Evolutionary conservation across 352 stramenopile species (phyloP).

Genomic region (Globisporangium viniferum): DNA sequence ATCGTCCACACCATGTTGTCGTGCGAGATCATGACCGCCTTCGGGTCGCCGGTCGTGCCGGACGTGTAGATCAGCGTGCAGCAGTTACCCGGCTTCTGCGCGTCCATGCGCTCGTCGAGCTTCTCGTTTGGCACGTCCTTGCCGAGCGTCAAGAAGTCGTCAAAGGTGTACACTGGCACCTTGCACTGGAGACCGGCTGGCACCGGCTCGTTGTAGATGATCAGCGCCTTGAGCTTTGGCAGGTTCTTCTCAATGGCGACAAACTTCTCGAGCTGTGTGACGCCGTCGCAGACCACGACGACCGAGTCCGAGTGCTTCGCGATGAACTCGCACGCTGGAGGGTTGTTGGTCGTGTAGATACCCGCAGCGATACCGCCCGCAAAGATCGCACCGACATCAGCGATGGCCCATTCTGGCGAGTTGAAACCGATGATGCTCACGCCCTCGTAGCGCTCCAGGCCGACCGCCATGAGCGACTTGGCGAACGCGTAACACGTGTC

Average conservation of each 20-base stretch:
- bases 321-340: conserved; percentile 92
- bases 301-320: conserved; percentile 90
- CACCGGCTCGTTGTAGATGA: conserved; percentile 89
- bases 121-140: conserved; percentile 57
- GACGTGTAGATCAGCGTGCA: conserved; percentile 94
- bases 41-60: conserved; percentile 93
- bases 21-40: conserved; percentile 96
- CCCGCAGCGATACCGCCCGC: conserved; percentile 90
- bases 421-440: conserved; percentile 92
- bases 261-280: conserved; percentile 95
- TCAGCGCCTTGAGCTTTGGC: conserved; percentile 91
- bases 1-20: conserved; percentile 92
- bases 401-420: conserved; percentile 91
- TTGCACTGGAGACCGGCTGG: conserved; percentile 60
- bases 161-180: conserved; percentile 75
- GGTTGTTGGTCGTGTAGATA: conserved; percentile 96
- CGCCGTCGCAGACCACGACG: conserved; percentile 91
- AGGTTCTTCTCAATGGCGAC: conserved; percentile 83
- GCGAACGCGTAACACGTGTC: conserved; percentile 70
- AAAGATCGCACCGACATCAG: conserved; percentile 91
- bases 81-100: conserved; percentile 83
- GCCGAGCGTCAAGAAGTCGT: conserved; percentile 78
- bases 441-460: conserved; percentile 67
- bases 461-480: conserved; percentile 74
- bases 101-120: conserved; percentile 71